These are phyloP conservation scores for Pseudonectria buxi DNA, from an alignment of 2,329 filamentous ascomycete genomes.

Conservation along the genomic window DNA sequence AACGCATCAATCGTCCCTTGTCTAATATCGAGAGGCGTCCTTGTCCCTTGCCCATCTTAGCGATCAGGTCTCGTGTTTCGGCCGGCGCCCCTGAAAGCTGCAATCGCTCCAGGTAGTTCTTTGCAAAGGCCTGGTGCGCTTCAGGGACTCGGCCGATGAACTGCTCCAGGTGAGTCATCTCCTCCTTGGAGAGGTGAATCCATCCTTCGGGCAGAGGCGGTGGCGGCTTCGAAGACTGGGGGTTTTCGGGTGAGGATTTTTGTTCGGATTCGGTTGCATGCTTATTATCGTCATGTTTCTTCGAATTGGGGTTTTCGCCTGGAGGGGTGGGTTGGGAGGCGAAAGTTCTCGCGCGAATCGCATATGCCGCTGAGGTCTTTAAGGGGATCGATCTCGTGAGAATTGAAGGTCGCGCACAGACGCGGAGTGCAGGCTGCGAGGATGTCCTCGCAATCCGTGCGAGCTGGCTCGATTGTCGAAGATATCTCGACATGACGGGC, in stretches of 20 bases:
- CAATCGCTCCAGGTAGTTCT: constrained; percentile 54
- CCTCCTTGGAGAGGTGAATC: constrained; percentile 39
- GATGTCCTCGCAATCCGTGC: constrained; percentile 54
- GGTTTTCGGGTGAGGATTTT: constrained; percentile 11
- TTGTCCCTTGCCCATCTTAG: constrained; percentile 47
- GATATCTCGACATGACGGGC: constrained; percentile 55
- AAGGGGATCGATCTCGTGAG: constrained; percentile 24
- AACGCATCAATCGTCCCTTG: constrained; percentile 31
- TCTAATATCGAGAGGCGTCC: constrained; percentile 43
- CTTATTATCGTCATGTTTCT: constrained; percentile 20
- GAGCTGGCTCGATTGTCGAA: constrained; percentile 60
- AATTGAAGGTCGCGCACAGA: constrained; percentile 32
- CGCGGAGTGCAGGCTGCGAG: constrained; percentile 44
- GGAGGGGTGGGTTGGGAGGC: constrained; percentile 33
- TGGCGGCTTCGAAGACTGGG: constrained; percentile 19
- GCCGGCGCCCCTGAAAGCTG: constrained; percentile 62
- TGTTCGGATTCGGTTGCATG: constrained; percentile 16
- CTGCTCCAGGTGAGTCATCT: constrained; percentile 48
- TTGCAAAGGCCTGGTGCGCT: constrained; percentile 53
- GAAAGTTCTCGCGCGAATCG: constrained; percentile 29
- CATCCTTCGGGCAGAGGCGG: constrained; percentile 38
- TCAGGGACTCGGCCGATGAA: constrained; percentile 57
- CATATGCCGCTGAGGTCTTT: constrained; percentile 20
- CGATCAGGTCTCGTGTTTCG: constrained; percentile 55
- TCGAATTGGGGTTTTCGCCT: constrained; percentile 26